Base-by-base conservation (phyloP, 2,329 filamentous ascomycete genomes). In the Epichloe uncinata region DNA sequence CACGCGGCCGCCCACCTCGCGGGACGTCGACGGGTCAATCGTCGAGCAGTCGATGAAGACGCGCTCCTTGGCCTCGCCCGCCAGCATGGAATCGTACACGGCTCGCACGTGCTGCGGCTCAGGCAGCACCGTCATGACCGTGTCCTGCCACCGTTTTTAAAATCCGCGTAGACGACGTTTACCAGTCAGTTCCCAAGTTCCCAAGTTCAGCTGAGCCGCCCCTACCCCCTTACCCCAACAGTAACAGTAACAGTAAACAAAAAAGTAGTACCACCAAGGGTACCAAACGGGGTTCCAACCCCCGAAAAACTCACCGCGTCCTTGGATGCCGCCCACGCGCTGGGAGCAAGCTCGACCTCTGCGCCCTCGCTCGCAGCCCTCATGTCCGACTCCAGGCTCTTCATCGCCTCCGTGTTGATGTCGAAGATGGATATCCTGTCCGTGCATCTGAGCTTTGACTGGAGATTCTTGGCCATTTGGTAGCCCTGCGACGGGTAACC, bases 1-100 rank as follows among this genome's bases (percentile, higher is more conserved):
- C 2, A 94, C 82, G 22, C 77, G 75, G 53, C 81, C 73, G 20
- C 89, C 88, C 5, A 97, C 84, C 56, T 81, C 77, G 38, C 80
- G 80, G 1, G 90, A 96, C 2, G 89, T 87, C 34, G 81, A 81
- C 0, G 90, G 89, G 66, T 97, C 93, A 62, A 98, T 97, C 15
- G 93, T 98, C 3, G 91, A 97, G 66, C 86, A 91, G 67, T 98
- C 93, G 62, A 98, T 93, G 66, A 95, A 96, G 51, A 96, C 70
- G 38, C 89, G 82, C 5, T 26, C 11, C 26, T 8, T 18, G 26
- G 7, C 26, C 22, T 22, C 57, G 2, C 75, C 70, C 44, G 78
- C 73, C 42, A 95, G 73, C 63, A 97, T 89, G 49, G 83, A 76
- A 44, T 79, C 72, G 66, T 89, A 96, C 38, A 95, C 88, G 47